Conservation (phyloP, 176 grass and related monocot species). For the Aegilops umbellulata region DNA sequence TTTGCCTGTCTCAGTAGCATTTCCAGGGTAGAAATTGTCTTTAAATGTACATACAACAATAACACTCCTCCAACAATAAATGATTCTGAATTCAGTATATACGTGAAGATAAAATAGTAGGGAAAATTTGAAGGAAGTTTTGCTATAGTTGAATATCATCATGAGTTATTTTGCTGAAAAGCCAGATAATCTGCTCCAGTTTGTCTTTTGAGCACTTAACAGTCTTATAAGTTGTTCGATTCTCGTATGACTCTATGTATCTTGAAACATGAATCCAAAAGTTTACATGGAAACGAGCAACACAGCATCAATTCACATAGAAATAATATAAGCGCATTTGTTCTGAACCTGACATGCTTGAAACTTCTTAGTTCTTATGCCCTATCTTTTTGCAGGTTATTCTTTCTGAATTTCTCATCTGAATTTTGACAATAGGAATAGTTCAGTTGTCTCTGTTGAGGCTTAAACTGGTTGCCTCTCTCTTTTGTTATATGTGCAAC, state of each 20-base stretch:
- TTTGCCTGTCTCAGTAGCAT: background rate
- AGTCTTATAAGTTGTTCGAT: constrained; percentile 14
- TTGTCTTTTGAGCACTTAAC: background rate
- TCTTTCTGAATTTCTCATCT: background rate
- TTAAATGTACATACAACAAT: background rate
- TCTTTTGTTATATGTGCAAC: constrained; percentile 27
- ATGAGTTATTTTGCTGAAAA: background rate
- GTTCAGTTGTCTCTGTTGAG: background rate
- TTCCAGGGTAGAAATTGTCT: background rate
- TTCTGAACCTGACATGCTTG: background rate
- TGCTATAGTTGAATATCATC: background rate
- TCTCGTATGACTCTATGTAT: background rate
- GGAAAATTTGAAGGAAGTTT: background rate
- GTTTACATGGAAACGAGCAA: background rate
- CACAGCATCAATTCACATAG: background rate
- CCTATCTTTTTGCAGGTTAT: constrained; percentile 11
- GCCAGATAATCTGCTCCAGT: background rate
- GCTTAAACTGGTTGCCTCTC: background rate
- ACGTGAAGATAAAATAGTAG: background rate
- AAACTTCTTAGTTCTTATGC: background rate
- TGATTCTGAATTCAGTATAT: background rate
- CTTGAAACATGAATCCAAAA: constrained; percentile 15
- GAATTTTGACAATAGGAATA: background rate
- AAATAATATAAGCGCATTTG: background rate
- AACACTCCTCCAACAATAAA: background rate